Percentiles rank a stretch among this genome's conserved stretches.
phyloP scores from a whole-genome alignment of 306 rosid genomes.

The Begonia loranthoides region DNA sequence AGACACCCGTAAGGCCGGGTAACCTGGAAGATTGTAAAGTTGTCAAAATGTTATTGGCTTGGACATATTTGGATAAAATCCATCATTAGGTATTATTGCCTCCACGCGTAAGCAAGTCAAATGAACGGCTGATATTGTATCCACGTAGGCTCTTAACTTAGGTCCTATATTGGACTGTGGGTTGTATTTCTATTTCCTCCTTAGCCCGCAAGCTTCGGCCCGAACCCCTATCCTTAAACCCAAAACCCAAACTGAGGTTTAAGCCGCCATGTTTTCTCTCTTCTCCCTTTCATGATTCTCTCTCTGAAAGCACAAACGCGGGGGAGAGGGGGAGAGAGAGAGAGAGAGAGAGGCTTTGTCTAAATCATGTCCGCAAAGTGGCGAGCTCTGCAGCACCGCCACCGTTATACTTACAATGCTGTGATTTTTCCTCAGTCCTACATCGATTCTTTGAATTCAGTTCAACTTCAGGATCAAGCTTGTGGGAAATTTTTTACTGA shows the following conservation, averaged over 20 bases:
- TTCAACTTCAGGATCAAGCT: constrained; percentile 9
- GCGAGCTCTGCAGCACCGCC: constrained; percentile 98
- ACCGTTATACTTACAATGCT: constrained; percentile 85
- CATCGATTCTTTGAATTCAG: constrained; percentile 21
- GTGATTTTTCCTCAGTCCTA: constrained; percentile 46
- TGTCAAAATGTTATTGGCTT: too few species aligned
- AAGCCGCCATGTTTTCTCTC: constrained; percentile 3
- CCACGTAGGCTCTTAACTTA: too few species aligned
- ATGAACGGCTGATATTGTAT: too few species aligned
- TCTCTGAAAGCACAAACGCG: not conserved
- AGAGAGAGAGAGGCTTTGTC: not conserved
- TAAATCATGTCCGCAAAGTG: constrained; percentile 81
- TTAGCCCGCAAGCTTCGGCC: too few species aligned
- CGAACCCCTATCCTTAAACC: too few species aligned
- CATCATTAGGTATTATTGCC: too few species aligned
- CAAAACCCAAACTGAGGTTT: not conserved
- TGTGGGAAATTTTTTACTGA: constrained; percentile 34
- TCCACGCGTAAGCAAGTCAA: too few species aligned
- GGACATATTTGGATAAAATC: too few species aligned
- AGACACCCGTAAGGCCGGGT: too few species aligned
- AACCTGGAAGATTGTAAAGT: too few species aligned
- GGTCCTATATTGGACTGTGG: too few species aligned
- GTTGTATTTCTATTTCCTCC: too few species aligned
- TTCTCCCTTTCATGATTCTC: not conserved
- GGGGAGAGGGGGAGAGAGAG: not conserved